A percentile compares a stretch with the other conserved stretches of the same genome.
Evolutionary conservation across 2,329 filamentous ascomycete genomes (phyloP).

Genomic region (Alternaria consortialis): DNA sequence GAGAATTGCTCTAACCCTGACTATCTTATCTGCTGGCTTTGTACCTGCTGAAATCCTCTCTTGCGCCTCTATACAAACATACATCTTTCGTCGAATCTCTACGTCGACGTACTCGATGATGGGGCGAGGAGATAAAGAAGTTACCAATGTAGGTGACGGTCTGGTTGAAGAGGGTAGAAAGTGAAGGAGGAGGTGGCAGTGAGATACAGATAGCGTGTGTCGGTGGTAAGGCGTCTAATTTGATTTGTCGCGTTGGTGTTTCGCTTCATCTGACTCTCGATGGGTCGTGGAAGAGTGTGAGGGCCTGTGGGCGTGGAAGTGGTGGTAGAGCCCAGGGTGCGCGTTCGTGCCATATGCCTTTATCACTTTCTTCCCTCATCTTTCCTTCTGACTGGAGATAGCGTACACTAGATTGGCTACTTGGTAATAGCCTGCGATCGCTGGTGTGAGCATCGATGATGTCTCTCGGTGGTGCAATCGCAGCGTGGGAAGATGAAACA

Average conservation of each 20-base stretch:
- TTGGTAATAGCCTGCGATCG: neutral
- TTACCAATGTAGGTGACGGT: neutral
- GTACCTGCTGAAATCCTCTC: too few relatives aligned
- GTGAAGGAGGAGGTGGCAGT: too few relatives aligned
- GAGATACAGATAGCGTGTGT: neutral
- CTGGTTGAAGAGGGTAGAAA: neutral
- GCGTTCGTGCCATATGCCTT: neutral
- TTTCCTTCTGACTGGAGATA: neutral
- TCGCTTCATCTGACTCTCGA: neutral
- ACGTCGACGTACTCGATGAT: slow-evolving; percentile 4
- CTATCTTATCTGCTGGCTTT: neutral
- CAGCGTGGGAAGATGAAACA: neutral
- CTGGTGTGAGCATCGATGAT: neutral
- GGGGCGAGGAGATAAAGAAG: neutral
- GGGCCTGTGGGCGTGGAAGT: neutral
- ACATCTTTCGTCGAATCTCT: neutral
- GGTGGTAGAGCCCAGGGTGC: neutral
- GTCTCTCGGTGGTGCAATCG: neutral
- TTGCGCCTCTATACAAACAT: neutral
- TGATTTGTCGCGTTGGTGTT: neutral
- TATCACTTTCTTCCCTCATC: neutral
- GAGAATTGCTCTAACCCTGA: slow-evolving; percentile 7
- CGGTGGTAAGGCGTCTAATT: neutral
- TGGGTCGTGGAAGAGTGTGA: neutral
- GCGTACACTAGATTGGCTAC: neutral